Evolutionary conservation across 2,329 filamentous ascomycete species (phyloP).

Genomic region (Colletotrichum graminicola): DNA sequence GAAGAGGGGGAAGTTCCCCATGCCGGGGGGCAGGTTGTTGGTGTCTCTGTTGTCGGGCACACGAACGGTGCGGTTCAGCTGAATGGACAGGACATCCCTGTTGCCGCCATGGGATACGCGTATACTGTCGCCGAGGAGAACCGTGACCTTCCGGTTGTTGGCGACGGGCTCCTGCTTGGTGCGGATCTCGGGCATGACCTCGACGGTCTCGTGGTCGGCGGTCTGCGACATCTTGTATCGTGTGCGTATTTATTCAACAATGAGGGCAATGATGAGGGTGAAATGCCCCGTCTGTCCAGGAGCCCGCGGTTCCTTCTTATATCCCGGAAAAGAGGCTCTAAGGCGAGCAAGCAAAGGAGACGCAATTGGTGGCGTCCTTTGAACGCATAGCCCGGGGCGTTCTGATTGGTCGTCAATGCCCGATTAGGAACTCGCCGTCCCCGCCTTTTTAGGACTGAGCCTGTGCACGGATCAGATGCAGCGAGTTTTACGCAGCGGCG

Average conservation of each 20-base stretch:
- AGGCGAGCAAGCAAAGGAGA: background rate
- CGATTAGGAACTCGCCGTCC: background rate
- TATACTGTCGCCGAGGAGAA: slow-evolving; percentile 27
- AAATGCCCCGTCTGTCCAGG: background rate
- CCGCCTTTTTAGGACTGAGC: background rate
- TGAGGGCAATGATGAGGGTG: background rate
- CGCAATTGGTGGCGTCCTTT: slow-evolving; percentile 1
- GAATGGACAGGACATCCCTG: slow-evolving; percentile 48
- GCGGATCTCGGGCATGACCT: slow-evolving; percentile 37
- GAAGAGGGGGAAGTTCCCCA: slow-evolving; percentile 56
- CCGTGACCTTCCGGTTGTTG: slow-evolving; percentile 31
- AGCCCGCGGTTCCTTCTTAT: background rate
- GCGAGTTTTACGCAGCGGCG: slow-evolving; percentile 36
- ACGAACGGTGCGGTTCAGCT: slow-evolving; percentile 56
- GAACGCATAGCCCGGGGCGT: background rate
- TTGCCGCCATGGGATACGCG: slow-evolving; percentile 24
- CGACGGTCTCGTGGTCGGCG: slow-evolving; percentile 14
- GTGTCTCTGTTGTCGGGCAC: slow-evolving; percentile 54
- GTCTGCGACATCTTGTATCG: background rate
- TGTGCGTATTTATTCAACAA: background rate
- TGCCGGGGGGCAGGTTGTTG: slow-evolving; percentile 51
- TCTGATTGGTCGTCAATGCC: slow-evolving; percentile 7
- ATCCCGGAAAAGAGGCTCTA: background rate
- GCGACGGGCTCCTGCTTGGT: slow-evolving; percentile 19
- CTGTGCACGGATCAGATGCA: background rate